Evolutionary conservation across 768 basidiomycete genomes (phyloP), one percentile per base, ranked within the genome.

Genomic region (Dictyophora rubrovolvata): DNA sequence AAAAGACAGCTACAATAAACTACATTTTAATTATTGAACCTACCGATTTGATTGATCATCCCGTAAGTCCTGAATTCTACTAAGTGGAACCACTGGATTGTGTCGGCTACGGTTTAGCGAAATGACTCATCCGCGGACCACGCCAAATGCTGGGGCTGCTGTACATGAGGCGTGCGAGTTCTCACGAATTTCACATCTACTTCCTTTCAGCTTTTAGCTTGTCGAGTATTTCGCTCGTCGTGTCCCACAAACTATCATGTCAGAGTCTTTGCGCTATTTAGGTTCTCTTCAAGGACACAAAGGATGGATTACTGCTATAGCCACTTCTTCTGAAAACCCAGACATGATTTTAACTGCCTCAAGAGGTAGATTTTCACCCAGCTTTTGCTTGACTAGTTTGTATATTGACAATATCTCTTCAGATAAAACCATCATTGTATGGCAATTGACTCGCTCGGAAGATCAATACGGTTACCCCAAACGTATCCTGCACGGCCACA

Each of bases 361-460:
- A 63, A 85, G 96, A 77, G 93, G 93, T 96, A 80, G 67, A 68
- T 74, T 49, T 60, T 57, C 61, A 48, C 21, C 60, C 68, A 37
- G 63, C 59, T 60, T 48, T 63, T 54, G 60, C 66, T 65, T 68
- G 64, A 64, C 66, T 67, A 65, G 68, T 61, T 58, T 61, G 60
- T 48, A 64, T 65, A 66, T 63, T 65, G 63, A 64, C 63, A 16
- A 42, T 34, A n/a, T 47, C 20, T 56, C 33, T 56, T 48, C 72
- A 95, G 96, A 99, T 87, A 98, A 96, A 84, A 96, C 93, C 58
- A 91, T 97, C 79, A 97, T 99, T 71, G 93, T 97, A 71, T 99
- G 96, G 96, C 89, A 93, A 73, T 79, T 99, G 71, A 96, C 95
- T 66, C 90, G 96, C 64, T 74, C 76, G 61, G 88, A 89, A 61